Evolutionary conservation across 2,329 filamentous ascomycete species (phyloP), one percentile per base, ranked within the genome.

Genomic region (Colletotrichum higginsianum): DNA sequence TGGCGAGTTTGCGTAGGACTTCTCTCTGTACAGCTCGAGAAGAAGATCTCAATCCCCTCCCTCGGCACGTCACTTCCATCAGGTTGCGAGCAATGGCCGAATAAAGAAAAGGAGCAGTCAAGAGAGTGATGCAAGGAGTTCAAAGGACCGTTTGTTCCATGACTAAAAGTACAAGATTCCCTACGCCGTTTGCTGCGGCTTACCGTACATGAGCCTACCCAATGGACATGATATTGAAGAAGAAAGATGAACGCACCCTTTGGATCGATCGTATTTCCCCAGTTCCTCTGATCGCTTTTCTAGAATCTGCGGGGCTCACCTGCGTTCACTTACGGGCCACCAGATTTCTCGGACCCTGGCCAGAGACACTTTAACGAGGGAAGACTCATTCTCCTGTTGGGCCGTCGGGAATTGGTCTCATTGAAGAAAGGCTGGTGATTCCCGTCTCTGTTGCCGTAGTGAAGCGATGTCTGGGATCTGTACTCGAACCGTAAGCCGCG

Each of bases 1-100:
- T 87, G 94, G 94, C 23, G 94, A 97, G 82, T 97, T 97, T 83
- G 88, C 88, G 58, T 91, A 69, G 49, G 74, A 11, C 35, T 8
- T 75, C 35, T n/a, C 12, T n/a, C 3, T 38, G 35, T 38, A 38
- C 35, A 38, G 35, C 8, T 21, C 26, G 2, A 26, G 23, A 61
- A 26, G 42, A 35, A 3, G 46, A 11, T 56, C 26, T 12, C 35
- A 38, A 38, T 8, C 35, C 35, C 35, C 35, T 38, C 35, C 35
- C 35, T 38, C 35, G 8, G 9, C 35, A 21, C 35, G 13, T 61
- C 16, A 47, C 40, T 35, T 42, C 35, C 3, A 53, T 40, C 23
- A 15, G 11, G 16, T 21, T 38, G 15, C n/a, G 38, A 47, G 64
- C 30, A 46, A 30, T 18, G 23, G 52, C 18, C 18, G 40, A 40